These are phyloP conservation scores for Aspergillus nanangensis DNA, from an alignment of 495 filamentous ascomycete genomes.

Conservation along the genomic window DNA sequence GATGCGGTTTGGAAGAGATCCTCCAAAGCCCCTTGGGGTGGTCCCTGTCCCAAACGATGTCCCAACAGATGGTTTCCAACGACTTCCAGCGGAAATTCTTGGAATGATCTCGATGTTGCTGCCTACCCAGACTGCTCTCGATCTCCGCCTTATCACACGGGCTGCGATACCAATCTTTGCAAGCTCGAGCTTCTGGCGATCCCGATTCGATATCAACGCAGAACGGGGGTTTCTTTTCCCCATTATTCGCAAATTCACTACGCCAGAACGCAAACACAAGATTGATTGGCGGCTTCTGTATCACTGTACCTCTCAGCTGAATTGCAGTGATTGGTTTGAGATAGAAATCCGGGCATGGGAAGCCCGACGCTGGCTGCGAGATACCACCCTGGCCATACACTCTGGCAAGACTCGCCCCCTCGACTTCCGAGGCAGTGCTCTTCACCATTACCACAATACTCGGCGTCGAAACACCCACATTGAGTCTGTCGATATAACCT, in stretches of 20 bases:
- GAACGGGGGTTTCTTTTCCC: conserved; percentile 4
- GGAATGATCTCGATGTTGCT: neutral
- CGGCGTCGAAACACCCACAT: neutral
- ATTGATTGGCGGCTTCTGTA: conserved; percentile 6
- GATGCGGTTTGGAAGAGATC: neutral
- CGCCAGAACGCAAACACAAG: neutral
- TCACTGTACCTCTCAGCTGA: conserved; percentile 2
- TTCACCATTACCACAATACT: conserved; percentile 2
- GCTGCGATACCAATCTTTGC: neutral
- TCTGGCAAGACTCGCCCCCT: neutral
- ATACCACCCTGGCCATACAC: conserved; percentile 1
- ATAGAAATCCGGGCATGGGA: neutral
- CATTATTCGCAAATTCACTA: neutral
- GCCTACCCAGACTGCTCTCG: neutral
- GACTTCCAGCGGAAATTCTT: conserved; percentile 1
- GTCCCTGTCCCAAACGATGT: neutral
- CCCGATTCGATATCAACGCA: conserved; percentile 1
- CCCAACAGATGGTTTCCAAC: neutral
- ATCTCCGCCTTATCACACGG: conserved; percentile 1
- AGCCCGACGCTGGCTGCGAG: conserved; percentile 1
- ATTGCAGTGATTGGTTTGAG: neutral
- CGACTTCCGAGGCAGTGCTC: conserved; percentile 1
- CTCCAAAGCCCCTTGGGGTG: neutral
- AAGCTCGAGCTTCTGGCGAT: neutral
- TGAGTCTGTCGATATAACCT: neutral